These are phyloP conservation scores for Athelia psychrophila DNA, from an alignment of 1,284 basidiomycete species.

Conservation along the genomic window DNA sequence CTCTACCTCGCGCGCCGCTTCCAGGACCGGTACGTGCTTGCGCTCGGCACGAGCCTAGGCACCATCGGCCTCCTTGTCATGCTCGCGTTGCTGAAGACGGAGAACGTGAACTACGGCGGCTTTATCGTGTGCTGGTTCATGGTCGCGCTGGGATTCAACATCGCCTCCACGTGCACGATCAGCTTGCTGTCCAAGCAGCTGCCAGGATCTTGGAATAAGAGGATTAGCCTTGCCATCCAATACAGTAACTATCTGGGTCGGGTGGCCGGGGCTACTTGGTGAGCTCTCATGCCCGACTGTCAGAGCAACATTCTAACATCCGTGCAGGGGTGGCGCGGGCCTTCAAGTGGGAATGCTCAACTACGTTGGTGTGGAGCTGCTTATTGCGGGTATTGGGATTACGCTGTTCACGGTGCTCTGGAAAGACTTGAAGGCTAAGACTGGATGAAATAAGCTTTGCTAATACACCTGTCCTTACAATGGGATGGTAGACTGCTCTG, in stretches of 20 bases:
- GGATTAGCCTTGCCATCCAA: slow-evolving; percentile 57
- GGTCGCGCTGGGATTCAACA: slow-evolving; percentile 68
- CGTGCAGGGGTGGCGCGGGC: slow-evolving; percentile 49
- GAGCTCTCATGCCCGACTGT: no score
- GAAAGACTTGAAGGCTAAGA: slow-evolving; percentile 66
- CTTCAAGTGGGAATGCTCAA: slow-evolving; percentile 62
- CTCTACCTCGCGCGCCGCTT: slow-evolving; percentile 51
- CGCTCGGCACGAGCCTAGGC: slow-evolving; percentile 51
- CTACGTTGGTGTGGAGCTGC: slow-evolving; percentile 60
- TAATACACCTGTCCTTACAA: no score
- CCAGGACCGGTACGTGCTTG: slow-evolving; percentile 62
- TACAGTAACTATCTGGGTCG: slow-evolving; percentile 66
- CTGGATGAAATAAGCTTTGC: slow-evolving; percentile 45
- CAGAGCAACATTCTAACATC: no score
- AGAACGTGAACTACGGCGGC: slow-evolving; percentile 43
- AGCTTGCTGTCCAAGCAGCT: slow-evolving; percentile 67
- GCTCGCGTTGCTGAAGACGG: slow-evolving; percentile 39
- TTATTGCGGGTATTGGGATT: slow-evolving; percentile 54
- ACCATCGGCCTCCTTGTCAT: slow-evolving; percentile 50
- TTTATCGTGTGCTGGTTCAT: slow-evolving; percentile 65
- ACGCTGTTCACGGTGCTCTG: slow-evolving; percentile 54
- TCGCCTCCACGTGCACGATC: slow-evolving; percentile 63
- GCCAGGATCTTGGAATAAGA: slow-evolving; percentile 57
- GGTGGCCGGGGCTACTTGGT: slow-evolving; percentile 60
- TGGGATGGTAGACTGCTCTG: no score